Evolutionary conservation across 495 filamentous ascomycete species (phyloP).

Genomic region (Tuber melanosporum): DNA sequence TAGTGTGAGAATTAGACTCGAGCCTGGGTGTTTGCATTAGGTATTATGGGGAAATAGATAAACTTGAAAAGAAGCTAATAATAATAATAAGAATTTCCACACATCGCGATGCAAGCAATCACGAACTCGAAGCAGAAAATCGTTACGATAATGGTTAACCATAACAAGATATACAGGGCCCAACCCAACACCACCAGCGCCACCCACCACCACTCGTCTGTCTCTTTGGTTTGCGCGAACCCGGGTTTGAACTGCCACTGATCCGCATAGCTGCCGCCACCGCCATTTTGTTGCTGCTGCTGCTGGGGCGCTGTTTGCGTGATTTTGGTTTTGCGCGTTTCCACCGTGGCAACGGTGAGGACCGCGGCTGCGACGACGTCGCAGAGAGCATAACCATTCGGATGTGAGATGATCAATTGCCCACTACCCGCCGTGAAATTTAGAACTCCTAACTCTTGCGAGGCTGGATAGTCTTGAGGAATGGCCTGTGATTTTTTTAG

Average conservation of each 20-base stretch:
- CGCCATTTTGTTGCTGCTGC: neutral
- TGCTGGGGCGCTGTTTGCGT: neutral
- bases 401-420: slow-evolving; percentile 1
- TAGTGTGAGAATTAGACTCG: neutral
- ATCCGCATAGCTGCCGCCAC: neutral
- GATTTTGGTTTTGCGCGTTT: neutral
- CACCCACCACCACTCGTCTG: slow-evolving; percentile 1
- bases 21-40: neutral
- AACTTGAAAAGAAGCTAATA: neutral
- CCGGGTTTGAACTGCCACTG: neutral
- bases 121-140: neutral
- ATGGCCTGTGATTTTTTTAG: neutral
- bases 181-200: neutral
- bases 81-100: neutral
- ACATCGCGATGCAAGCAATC: neutral
- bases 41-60: neutral
- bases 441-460: neutral
- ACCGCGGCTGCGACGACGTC: neutral
- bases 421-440: neutral
- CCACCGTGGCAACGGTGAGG: neutral
- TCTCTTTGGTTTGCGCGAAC: neutral
- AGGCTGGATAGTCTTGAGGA: neutral
- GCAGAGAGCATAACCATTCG: neutral
- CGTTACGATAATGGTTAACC: neutral
- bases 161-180: neutral